Evolutionary conservation across 1,284 basidiomycete species (phyloP), one percentile per base, ranked within the genome.

Genomic region (Ceratobasidium sp.): DNA sequence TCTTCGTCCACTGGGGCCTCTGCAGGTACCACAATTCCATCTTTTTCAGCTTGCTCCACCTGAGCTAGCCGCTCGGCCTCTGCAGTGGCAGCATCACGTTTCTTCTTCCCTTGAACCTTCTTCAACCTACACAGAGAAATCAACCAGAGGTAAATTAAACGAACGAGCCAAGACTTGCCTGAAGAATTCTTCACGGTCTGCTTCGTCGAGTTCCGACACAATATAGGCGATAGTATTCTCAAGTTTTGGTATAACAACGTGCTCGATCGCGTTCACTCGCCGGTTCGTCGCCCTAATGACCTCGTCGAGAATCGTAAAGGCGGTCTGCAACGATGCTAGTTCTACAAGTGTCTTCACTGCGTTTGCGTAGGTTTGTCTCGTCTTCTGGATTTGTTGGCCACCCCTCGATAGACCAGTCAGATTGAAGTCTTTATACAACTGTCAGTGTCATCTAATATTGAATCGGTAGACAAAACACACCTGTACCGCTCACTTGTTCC

Each of bases 141-240:
- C 29, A 3, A 46, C 34, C 2, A 62, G 22, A 22, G 54, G 11
- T 3, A 8, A n/a, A 34, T 19, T 1, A n/a, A 39, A 53, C 22
- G 29, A 69, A 29, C 29, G 31, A n/a, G 77, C n/a, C 13, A 46
- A 78, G 68, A 66, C 81, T 31, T 68, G 90, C 92, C 95, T 88
- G 87, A 98, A 98, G 86, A 98, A 98, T 81, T 98, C 96, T 82
- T 98, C 96, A 78, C 96, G 88, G 83, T 98, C 96, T 94, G 97
- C 97, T 83, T 98, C 96, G 79, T 98, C 96, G 74, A 98, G 84
- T 83, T 97, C 95, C 77, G 94, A 96, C 79, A 95, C 88, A 81
- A 98, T 97, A 82, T 98, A 98, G 80, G 93, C 94, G 86, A 99
- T 95, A 6, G 98, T 99, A 82, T 99, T 98, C 76, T 98, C 97